These are phyloP conservation scores for Ascochyta rabiei DNA, from an alignment of 2,329 filamentous ascomycete species.

Conservation along the genomic window DNA sequence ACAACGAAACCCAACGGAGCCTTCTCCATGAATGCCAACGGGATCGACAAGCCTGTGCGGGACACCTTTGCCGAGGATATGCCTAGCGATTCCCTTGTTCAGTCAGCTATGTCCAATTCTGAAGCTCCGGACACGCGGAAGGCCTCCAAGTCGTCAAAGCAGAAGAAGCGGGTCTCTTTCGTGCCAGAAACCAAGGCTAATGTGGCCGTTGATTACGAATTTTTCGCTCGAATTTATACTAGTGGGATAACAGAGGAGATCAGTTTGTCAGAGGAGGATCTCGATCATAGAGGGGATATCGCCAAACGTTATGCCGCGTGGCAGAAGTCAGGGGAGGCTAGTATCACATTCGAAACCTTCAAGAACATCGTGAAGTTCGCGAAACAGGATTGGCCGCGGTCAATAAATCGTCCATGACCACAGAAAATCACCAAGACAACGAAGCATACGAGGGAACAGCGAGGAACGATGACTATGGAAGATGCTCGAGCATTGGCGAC, in stretches of 20 bases:
- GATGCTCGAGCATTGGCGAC: too few species aligned
- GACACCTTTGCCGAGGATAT: background rate
- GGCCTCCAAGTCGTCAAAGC: background rate
- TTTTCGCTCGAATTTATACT: slow-evolving; percentile 20
- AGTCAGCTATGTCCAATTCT: background rate
- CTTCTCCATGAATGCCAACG: background rate
- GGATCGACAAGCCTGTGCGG: background rate
- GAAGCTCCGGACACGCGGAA: background rate
- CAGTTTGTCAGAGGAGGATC: slow-evolving; percentile 2
- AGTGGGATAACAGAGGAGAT: slow-evolving; percentile 10
- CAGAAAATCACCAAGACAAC: too few species aligned
- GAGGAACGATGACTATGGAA: too few species aligned
- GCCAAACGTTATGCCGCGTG: slow-evolving; percentile 21
- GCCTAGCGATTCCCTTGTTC: too few species aligned
- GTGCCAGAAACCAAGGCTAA: background rate
- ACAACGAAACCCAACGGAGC: background rate
- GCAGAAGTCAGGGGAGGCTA: slow-evolving; percentile 1
- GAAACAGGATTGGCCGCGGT: background rate
- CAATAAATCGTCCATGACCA: too few species aligned
- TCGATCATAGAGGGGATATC: slow-evolving; percentile 5
- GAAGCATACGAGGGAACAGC: too few species aligned
- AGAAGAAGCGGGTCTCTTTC: slow-evolving; percentile 7
- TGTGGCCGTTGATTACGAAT: slow-evolving; percentile 3
- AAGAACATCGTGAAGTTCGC: slow-evolving; percentile 9
- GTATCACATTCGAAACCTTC: slow-evolving; percentile 20